phyloP scores from a whole-genome alignment of 2,329 filamentous ascomycete species.

The Fusarium devonianum region DNA sequence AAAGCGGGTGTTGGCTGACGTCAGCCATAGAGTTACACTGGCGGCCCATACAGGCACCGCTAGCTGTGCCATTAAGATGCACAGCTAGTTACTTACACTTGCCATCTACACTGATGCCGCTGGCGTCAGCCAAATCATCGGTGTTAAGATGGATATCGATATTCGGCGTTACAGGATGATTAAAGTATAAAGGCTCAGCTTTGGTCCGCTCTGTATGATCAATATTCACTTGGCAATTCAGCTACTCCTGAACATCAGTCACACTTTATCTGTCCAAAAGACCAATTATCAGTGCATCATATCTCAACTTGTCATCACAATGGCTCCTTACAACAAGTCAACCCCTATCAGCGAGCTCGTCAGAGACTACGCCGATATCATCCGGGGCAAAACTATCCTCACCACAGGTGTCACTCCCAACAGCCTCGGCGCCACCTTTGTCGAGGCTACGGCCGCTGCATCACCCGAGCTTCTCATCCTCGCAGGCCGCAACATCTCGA shows the following conservation, averaged over 20 bases:
- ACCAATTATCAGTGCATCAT: neutral
- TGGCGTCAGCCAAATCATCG: too few relatives aligned
- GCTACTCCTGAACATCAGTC: neutral
- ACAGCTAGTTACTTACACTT: too few relatives aligned
- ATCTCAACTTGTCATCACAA: neutral
- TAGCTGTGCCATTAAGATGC: too few relatives aligned
- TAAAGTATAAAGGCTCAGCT: constrained; percentile 17
- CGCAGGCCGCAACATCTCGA: constrained; percentile 52
- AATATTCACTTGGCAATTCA: constrained; percentile 3
- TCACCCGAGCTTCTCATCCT: constrained; percentile 54
- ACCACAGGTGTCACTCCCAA: constrained; percentile 53
- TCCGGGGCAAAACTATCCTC: constrained; percentile 50
- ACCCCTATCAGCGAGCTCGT: constrained; percentile 42
- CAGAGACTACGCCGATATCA: constrained; percentile 41
- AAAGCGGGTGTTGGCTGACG: too few relatives aligned
- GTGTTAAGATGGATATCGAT: neutral
- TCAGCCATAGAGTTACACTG: too few relatives aligned
- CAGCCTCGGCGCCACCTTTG: constrained; percentile 50
- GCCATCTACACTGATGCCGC: too few relatives aligned
- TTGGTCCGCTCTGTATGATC: too few relatives aligned
- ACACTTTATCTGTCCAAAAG: too few relatives aligned
- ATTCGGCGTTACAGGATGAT: constrained; percentile 15
- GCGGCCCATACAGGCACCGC: too few relatives aligned
- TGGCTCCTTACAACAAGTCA: constrained; percentile 27
- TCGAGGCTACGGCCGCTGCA: constrained; percentile 48